Percentiles rank a stretch among this genome's conserved stretches.
Evolutionary conservation across 805 yeast species (phyloP).

Genomic region (Saccharomyces kudriavzevii): DNA sequence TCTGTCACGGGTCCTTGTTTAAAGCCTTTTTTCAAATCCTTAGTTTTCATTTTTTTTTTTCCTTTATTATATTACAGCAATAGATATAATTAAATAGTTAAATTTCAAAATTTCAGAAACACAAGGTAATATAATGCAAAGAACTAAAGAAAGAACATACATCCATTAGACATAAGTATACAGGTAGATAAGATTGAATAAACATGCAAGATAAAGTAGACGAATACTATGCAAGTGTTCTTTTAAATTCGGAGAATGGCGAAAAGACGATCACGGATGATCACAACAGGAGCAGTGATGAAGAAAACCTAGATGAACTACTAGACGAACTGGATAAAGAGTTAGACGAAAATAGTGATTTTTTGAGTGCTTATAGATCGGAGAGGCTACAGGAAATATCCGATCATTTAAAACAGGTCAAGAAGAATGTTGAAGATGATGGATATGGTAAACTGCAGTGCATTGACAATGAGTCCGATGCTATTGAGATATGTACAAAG

Average conservation of each 20-base stretch:
- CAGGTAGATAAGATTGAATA: background rate
- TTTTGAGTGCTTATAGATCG: constrained; percentile 50
- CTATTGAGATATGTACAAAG: constrained; percentile 44
- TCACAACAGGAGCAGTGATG: constrained; percentile 7
- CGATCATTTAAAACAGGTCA: constrained; percentile 32
- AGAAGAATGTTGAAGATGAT: constrained; percentile 30
- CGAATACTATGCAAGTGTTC: background rate
- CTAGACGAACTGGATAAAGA: constrained; percentile 41
- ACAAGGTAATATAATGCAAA: background rate
- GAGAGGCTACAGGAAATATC: constrained; percentile 52
- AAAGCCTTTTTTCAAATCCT: background rate
- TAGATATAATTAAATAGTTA: too few species aligned
- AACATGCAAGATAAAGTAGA: background rate
- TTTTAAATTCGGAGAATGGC: background rate
- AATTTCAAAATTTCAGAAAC: background rate
- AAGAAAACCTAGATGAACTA: constrained; percentile 33
- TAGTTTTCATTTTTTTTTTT: background rate
- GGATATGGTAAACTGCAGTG: constrained; percentile 40
- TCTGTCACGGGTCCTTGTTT: background rate
- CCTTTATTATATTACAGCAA: background rate
- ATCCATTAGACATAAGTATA: background rate
- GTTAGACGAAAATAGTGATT: constrained; percentile 40
- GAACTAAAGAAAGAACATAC: background rate
- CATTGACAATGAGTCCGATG: constrained; percentile 44
- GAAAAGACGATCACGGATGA: background rate